These are phyloP conservation scores for Rhizoclosmatium sp. DNA, from an alignment of 192 early-diverging fungal genomes.

Conservation along the genomic window DNA sequence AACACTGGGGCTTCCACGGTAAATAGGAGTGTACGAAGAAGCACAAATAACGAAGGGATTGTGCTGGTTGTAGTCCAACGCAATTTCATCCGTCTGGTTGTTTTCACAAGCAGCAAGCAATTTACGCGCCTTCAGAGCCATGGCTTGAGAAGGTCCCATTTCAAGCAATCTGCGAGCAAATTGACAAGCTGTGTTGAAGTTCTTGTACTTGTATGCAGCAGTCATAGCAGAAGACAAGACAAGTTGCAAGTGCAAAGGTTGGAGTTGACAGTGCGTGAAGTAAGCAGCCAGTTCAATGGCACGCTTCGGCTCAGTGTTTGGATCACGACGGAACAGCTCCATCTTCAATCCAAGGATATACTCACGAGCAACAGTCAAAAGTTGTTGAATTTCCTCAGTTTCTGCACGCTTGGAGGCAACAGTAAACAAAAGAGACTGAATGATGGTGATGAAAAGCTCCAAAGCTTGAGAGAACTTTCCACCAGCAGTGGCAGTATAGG, in stretches of 20 bases:
- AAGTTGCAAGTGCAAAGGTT: conserved; percentile 87
- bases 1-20: conserved; percentile 80
- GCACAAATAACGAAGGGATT: conserved; percentile 93
- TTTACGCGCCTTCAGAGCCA: conserved; percentile 68
- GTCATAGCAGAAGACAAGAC: conserved; percentile 88
- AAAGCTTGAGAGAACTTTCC: conserved; percentile 86
- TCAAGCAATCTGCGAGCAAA: conserved; percentile 93
- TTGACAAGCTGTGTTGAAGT: conserved; percentile 83
- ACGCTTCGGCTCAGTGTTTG: conserved; percentile 68
- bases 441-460: conserved; percentile 73
- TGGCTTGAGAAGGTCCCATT: conserved; percentile 78
- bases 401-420: conserved; percentile 72
- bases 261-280: conserved; percentile 93
- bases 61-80: conserved; percentile 92
- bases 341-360: conserved; percentile 92
- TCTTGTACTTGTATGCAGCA: conserved; percentile 80
- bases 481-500: conserved; percentile 79
- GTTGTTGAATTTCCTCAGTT: conserved; percentile 74
- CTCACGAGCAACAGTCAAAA: conserved; percentile 85
- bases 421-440: conserved; percentile 83
- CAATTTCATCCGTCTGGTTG: conserved; percentile 79
- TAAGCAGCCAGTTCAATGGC: conserved; percentile 92
- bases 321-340: conserved; percentile 78
- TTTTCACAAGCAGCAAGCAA: conserved; percentile 69
- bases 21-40: conserved; percentile 87